These are phyloP conservation scores for Aspergillus tubingensis DNA, from an alignment of 2,329 filamentous ascomycete species.

Conservation along the genomic window DNA sequence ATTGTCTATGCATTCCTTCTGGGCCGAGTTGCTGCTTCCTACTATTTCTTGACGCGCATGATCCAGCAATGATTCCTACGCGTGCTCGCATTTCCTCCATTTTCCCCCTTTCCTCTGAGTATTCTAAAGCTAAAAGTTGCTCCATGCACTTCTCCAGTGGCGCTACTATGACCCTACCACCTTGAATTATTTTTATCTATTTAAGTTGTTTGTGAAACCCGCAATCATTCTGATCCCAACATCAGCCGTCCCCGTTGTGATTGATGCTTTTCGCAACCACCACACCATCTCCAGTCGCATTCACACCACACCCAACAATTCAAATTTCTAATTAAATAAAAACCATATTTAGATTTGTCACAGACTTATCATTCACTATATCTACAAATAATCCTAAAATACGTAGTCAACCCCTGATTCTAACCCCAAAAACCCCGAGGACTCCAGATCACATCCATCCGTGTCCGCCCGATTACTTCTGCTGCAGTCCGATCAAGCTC, in stretches of 20 bases:
- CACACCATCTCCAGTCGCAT: neutral
- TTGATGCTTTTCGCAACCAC: constrained; percentile 6
- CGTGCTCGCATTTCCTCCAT: constrained; percentile 7
- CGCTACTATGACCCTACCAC: neutral
- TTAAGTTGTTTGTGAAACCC: neutral
- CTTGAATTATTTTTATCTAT: neutral
- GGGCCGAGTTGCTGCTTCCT: constrained; percentile 14
- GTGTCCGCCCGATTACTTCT: constrained; percentile 5
- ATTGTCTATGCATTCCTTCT: constrained; percentile 7
- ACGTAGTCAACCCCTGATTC: neutral
- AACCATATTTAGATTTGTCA: neutral
- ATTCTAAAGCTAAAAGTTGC: neutral
- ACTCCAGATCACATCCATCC: neutral
- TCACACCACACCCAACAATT: neutral
- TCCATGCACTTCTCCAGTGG: neutral
- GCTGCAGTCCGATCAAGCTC: constrained; percentile 23
- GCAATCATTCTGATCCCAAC: neutral
- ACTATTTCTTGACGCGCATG: constrained; percentile 13
- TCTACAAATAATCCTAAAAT: neutral
- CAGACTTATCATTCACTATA: neutral
- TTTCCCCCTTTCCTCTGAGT: neutral
- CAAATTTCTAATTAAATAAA: no score
- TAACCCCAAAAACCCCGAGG: neutral
- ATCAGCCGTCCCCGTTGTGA: neutral
- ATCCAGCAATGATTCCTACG: constrained; percentile 8